Conservation (phyloP, 352 stramenopile genomes). For the Globisporangium echinulatum region DNA sequence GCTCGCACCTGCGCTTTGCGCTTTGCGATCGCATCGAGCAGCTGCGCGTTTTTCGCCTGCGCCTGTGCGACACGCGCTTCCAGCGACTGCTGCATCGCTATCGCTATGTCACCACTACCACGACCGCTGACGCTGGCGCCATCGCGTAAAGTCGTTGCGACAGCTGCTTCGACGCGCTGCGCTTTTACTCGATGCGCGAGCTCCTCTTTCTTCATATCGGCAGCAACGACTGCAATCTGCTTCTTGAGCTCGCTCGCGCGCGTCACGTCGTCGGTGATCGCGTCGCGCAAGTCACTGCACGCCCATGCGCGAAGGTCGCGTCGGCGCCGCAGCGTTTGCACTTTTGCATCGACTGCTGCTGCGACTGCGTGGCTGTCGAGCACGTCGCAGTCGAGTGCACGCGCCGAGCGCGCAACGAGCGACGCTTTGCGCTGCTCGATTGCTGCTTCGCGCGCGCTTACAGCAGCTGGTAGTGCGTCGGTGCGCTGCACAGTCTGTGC, state of each 20-base stretch:
- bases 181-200: conserved; percentile 41
- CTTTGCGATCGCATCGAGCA: conserved; percentile 24
- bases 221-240: conserved; percentile 28
- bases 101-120: background rate
- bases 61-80: conserved; percentile 4
- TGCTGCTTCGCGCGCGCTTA: conserved; percentile 13
- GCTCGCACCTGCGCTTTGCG: conserved; percentile 24
- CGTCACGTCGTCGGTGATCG: conserved; percentile 49
- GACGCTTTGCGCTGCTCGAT: conserved; percentile 1
- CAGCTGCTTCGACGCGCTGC: conserved; percentile 34
- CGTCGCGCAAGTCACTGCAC: conserved; percentile 39
- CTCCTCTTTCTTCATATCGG: conserved; percentile 54
- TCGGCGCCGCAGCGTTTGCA: conserved; percentile 31
- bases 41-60: conserved; percentile 4
- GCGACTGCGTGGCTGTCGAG: background rate
- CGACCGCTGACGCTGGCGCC: background rate
- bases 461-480: conserved; percentile 24
- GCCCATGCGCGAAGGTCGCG: conserved; percentile 47
- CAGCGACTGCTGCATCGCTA: background rate
- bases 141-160: background rate
- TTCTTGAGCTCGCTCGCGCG: conserved; percentile 60
- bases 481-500: conserved; percentile 18
- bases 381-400: conserved; percentile 7
- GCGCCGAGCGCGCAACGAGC: conserved; percentile 8
- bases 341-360: conserved; percentile 28